These are phyloP conservation scores for Lithospermum erythrorhizon DNA, from an alignment of 257 asterid genomes.

Conservation along the genomic window DNA sequence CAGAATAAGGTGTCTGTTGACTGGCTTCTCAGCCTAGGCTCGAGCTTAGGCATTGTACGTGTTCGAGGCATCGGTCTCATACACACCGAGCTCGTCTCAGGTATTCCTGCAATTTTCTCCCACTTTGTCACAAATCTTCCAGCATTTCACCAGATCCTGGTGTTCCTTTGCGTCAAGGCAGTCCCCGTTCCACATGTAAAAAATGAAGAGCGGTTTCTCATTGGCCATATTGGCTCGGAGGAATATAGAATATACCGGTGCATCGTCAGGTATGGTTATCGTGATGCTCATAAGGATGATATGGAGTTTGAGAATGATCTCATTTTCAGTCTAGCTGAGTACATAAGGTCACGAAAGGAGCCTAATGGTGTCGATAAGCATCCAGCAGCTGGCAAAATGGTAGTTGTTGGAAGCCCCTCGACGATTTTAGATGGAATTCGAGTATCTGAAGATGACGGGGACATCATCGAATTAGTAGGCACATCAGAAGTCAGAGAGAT, in stretches of 20 bases:
- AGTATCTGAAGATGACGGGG: constrained; percentile 21
- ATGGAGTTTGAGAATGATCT: constrained; percentile 67
- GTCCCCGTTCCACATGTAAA: constrained; percentile 77
- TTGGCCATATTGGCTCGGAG: constrained; percentile 76
- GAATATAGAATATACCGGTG: constrained; percentile 69
- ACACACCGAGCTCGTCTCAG: constrained; percentile 85
- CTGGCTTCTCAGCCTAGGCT: constrained; percentile 76
- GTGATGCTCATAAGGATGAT: constrained; percentile 79
- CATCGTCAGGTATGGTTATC: constrained; percentile 86
- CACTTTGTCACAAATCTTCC: constrained; percentile 91
- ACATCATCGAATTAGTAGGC: constrained; percentile 16
- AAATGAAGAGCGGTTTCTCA: constrained; percentile 69
- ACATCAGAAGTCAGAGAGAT: constrained; percentile 42
- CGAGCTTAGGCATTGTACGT: constrained; percentile 73
- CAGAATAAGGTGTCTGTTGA: constrained; percentile 82
- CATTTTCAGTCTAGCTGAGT: constrained; percentile 76
- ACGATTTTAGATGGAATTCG: constrained; percentile 40
- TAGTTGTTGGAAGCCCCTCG: constrained; percentile 69
- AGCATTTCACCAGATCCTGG: constrained; percentile 83
- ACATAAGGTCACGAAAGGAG: constrained; percentile 36
- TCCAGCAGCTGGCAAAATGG: constrained; percentile 27
- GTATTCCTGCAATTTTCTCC: constrained; percentile 92
- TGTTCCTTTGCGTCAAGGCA: constrained; percentile 74
- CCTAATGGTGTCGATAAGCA: constrained; percentile 16
- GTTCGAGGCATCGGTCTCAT: constrained; percentile 85